phyloP scores from a whole-genome alignment of 2,329 filamentous ascomycete species.

The Aspergillus uvarum region DNA sequence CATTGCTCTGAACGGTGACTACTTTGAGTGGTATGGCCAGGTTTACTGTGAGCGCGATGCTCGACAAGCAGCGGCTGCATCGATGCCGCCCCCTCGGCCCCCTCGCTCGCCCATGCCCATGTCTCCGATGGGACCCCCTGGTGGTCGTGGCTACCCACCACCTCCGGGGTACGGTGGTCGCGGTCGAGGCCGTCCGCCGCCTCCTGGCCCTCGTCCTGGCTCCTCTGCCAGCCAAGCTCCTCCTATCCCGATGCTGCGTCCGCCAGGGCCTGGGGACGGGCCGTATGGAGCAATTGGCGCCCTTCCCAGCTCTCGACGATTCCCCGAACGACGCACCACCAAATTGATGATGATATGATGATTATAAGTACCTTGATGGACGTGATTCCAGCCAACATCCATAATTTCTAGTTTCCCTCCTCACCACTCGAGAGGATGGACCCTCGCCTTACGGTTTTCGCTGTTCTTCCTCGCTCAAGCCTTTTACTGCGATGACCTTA shows the following conservation, averaged over 20 bases:
- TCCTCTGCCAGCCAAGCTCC: neutral
- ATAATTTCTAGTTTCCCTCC: neutral
- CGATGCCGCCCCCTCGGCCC: conserved; percentile 37
- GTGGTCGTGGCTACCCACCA: conserved; percentile 22
- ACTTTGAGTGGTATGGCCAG: conserved; percentile 80
- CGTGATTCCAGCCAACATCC: neutral
- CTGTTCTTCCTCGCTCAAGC: neutral
- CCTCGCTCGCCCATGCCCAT: conserved; percentile 36
- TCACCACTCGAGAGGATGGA: neutral
- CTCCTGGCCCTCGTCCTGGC: conserved; percentile 3
- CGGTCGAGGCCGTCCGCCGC: conserved; percentile 16
- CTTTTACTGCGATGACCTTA: neutral
- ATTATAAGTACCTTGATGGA: neutral
- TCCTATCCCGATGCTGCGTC: conserved; percentile 15
- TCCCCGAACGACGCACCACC: conserved; percentile 51
- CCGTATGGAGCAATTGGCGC: conserved; percentile 19
- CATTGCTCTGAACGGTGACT: conserved; percentile 73
- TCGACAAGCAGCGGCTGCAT: conserved; percentile 53
- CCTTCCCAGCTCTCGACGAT: conserved; percentile 26
- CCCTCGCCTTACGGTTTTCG: neutral
- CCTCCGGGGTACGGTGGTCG: conserved; percentile 27
- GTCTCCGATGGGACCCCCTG: conserved; percentile 33
- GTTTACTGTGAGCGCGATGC: conserved; percentile 89
- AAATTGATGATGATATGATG: conserved; percentile 50
- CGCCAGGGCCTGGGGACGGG: conserved; percentile 26